Conservation (phyloP, 2,329 filamentous ascomycete species). For the Talaromyces sp. region DNA sequence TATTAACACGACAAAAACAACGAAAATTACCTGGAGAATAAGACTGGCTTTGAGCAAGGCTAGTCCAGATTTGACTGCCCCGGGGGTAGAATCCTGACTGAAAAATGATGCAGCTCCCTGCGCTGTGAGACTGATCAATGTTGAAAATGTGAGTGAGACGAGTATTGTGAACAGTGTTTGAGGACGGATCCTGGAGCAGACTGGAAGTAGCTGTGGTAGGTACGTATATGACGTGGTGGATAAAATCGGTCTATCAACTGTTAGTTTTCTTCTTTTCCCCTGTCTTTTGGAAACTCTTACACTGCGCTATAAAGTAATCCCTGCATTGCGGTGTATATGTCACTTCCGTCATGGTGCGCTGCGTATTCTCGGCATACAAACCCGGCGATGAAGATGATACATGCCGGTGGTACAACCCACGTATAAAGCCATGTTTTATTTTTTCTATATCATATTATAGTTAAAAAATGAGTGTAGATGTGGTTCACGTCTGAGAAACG, state of each 20-base stretch:
- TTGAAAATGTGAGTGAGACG: neutral
- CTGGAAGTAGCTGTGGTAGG: neutral
- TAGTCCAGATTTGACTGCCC: neutral
- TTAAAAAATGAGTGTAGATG: neutral
- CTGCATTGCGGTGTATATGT: slow-evolving; percentile 12
- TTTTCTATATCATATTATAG: neutral
- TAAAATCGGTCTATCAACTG: neutral
- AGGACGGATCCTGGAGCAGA: neutral
- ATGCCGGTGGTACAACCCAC: slow-evolving; percentile 12
- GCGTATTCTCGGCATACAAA: slow-evolving; percentile 15
- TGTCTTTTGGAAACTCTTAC: neutral
- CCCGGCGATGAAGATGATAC: slow-evolving; percentile 11
- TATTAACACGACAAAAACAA: neutral
- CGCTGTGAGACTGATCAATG: neutral
- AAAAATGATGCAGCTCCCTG: neutral
- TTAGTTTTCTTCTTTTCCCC: neutral
- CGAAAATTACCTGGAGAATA: neutral
- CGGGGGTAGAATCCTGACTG: neutral
- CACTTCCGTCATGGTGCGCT: slow-evolving; percentile 2
- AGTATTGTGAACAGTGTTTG: neutral
- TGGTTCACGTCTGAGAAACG: neutral
- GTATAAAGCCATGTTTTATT: slow-evolving; percentile 10
- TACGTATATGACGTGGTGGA: neutral
- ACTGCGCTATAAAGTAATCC: neutral
- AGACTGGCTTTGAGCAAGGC: neutral